Evolutionary conservation across 1,139 yeast species (phyloP), one percentile per base, ranked within the genome.

Genomic region (Debaryomyces singareniensis): DNA sequence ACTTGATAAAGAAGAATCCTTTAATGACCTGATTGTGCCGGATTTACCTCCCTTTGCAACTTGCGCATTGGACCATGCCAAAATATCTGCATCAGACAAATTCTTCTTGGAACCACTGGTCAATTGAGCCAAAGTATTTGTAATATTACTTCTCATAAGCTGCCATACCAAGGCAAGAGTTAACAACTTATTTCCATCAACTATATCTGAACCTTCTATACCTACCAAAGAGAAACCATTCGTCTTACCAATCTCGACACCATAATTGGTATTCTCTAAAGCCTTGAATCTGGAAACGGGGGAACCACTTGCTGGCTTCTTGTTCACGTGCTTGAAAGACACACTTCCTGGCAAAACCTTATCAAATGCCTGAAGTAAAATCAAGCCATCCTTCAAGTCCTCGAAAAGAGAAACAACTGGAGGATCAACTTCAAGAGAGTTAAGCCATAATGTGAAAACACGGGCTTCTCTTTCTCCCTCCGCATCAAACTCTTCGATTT

Each of bases 391-490:
- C 55, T 86, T 89, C 52, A 91, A 73, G 54, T 91, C 98, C 58
- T 91, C 97, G 47, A 91, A 91, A 46, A 91, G 67, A 15, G 85
- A 80, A 29, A 86, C 87, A 38, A 91, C 89, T 15, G 96, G 85
- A 16, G 97, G 97, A 40, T 89, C 93, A 12, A 91, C 97, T 46
- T 93, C 97, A 48, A 91, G 72, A 1, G 96, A 86, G 59, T 91
- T 91, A 51, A 91, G 75, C 98, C 98, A 91, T 47, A 91, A 68
- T 9, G 98, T 93, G 61, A 91, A 91, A 4, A 91, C 99, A 55
- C 99, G 78, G 2, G 98, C 98, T 64, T 91, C 99, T 63, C 98
- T 82, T 63, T 91, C 99, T 39, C 99, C 99, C 62, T 93, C 98
- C 12, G 98, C 98, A 55, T 91, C 99, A 49, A 93, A 91, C 44